Percentiles rank a stretch among this genome's conserved stretches.
Conservation (phyloP, 2,329 filamentous ascomycete genomes). For the Trichophyton rubrum region DNA sequence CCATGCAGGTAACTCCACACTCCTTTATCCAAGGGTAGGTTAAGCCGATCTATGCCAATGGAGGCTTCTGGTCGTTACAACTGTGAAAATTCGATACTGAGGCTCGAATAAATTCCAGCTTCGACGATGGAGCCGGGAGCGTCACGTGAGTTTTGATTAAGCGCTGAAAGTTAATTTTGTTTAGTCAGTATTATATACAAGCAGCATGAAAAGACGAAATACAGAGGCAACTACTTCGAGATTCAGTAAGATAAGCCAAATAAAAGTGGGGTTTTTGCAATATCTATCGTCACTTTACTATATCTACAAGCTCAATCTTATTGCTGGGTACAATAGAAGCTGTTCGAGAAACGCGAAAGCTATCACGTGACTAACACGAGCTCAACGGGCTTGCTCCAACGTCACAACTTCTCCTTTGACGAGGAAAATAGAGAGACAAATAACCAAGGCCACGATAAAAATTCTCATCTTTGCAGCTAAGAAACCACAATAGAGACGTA, state of each 20-base stretch:
- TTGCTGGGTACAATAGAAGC: too few relatives aligned
- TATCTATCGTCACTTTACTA: too few relatives aligned
- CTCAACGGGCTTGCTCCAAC: neutral
- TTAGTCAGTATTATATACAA: neutral
- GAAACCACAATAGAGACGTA: neutral
- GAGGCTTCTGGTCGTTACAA: neutral
- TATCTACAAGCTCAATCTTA: too few relatives aligned
- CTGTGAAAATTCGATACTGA: neutral
- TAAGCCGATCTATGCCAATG: neutral
- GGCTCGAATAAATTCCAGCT: neutral
- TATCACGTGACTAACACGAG: neutral
- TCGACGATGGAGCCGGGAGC: neutral
- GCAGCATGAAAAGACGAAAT: neutral
- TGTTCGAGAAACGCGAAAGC: neutral
- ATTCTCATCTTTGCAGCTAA: neutral
- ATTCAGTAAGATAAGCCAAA: too few relatives aligned
- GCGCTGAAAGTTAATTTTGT: neutral
- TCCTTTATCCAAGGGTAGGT: neutral
- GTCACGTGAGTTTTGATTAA: neutral
- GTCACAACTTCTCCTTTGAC: neutral
- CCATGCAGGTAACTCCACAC: neutral
- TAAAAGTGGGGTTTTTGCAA: too few relatives aligned
- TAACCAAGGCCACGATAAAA: neutral
- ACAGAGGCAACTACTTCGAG: too few relatives aligned
- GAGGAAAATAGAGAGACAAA: neutral